Evolutionary conservation across 2,329 filamentous ascomycete species (phyloP), one percentile per base, ranked within the genome.

Genomic region (Trichoderma gracile): DNA sequence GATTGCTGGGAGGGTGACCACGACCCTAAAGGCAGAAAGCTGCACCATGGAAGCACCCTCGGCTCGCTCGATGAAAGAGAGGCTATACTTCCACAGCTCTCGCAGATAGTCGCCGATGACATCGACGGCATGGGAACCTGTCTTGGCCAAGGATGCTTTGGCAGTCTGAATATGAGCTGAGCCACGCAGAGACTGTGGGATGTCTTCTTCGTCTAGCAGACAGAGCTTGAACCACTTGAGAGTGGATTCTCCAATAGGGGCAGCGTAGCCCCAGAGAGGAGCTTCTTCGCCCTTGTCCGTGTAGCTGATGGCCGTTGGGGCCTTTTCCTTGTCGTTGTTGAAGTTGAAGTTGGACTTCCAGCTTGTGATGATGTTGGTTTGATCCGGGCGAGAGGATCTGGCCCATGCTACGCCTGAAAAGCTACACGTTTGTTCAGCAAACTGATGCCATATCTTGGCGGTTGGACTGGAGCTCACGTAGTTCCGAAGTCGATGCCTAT

Each of bases 401-500:
- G 77, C 76, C 72, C 75, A 82, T 0, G 79, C 76, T 0, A 80
- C 69, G 0, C 79, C 79, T 0, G 79, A 81, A 56, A 71, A 77
- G 0, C 77, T 79, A 30, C 3, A 2, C 14, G 7, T n/a, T n/a
- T 1, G 1, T 8, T 70, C 27, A 71, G 60, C 30, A 12, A 5
- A 45, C 10, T 15, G n/a, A 58, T 6, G 3, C 14, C 6, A 19
- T 5, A 17, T 50, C 17, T 1, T 40, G 23, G 43, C n/a, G n/a
- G n/a, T n/a, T n/a, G 21, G 30, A 30, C 8, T 6, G 2, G 5
- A 1, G 68, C 75, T 65, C 65, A 80, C 71, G 80, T 82, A 0
- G 81, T 82, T 0, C 80, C 80, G 52, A 82, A 81, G 45, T 82
- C 80, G 7, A 83, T 74, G 0, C 80, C 77, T 2, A 81, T 67